Base-by-base conservation (phyloP, 2,329 filamentous ascomycete genomes). In the Neonectria ditissima region DNA sequence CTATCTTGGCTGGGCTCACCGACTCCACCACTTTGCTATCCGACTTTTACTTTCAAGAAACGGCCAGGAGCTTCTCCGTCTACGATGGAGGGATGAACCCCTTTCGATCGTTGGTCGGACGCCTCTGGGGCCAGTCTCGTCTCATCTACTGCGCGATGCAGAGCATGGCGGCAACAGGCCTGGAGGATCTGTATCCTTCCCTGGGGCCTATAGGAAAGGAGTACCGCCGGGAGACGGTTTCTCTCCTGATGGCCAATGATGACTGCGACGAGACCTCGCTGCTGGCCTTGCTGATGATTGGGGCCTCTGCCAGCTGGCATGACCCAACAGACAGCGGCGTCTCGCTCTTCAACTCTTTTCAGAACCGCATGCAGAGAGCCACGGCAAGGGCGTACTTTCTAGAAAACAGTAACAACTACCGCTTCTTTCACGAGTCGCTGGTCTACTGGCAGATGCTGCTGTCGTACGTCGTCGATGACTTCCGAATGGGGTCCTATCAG, bases 391-490 rank as follows among this genome's bases (percentile, higher is more conserved):
- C 32, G 3, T 44, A 56, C 13, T 60, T 55, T n/a, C 20, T 53
- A 1, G 47, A 56, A 5, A 54, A 59, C 16, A 57, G 55, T 18
- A 55, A 55, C 28, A 57, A 67, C 26, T 67, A 65, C 24, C 18
- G 55, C 3, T 67, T 67, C 26, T 67, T 67, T 6, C 54, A 65
- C 13, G 53, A 67, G 20, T 62, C 65, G 6, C 37, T 62, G 45
- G 51, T 55, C 7, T 67, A 67, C 26, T 67, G 65, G 65, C 53
- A 67, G 30, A 65, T 67, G 65, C 47, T 67, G 13, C 51, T 67
- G 6, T 55, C 65, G 7, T 67, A 59, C 30, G 65, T 67, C 2
- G 65, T 52, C 6, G 65, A 67, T n/a, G 55, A 65, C n/a, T 54
- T 58, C 7, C 28, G 51, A 14, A 54, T 66, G 18, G 55, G 56